Evolutionary conservation across 2,329 filamentous ascomycete species (phyloP).

Genomic region (Pseudocercospora fijiensis): DNA sequence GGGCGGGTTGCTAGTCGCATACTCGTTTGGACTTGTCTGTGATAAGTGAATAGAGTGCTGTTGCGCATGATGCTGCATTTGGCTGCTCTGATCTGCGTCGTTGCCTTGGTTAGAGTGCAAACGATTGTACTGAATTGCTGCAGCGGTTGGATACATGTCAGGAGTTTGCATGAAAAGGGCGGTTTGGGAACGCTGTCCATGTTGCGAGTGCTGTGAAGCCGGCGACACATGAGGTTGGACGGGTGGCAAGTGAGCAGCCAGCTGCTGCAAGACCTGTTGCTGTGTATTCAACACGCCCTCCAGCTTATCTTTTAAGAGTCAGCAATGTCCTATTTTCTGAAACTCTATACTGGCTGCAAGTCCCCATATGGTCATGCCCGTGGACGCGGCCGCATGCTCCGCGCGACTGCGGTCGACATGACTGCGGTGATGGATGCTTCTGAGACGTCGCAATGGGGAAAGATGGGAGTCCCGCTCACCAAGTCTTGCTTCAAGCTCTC

Average conservation of each 20-base stretch:
- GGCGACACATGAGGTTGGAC: slow-evolving; percentile 20
- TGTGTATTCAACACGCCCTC: slow-evolving; percentile 47
- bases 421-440: not conserved
- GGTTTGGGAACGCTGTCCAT: slow-evolving; percentile 46
- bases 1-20: slow-evolving; percentile 41
- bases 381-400: not conserved
- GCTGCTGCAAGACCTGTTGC: slow-evolving; percentile 48
- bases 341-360: not conserved
- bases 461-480: slow-evolving; percentile 44
- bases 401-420: not conserved
- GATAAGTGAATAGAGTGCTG: slow-evolving; percentile 25
- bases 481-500: slow-evolving; percentile 60
- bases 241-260: slow-evolving; percentile 34
- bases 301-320: slow-evolving; percentile 43
- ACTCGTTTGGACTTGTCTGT: slow-evolving; percentile 27
- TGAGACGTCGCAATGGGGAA: not conserved
- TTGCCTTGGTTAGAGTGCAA: slow-evolving; percentile 20
- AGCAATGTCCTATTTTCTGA: not conserved
- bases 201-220: slow-evolving; percentile 35
- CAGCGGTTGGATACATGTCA: slow-evolving; percentile 37
- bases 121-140: slow-evolving; percentile 31
- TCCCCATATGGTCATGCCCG: not conserved
- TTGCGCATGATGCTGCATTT: slow-evolving; percentile 24
- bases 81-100: slow-evolving; percentile 14
- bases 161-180: slow-evolving; percentile 50